Evolutionary conservation across 2,329 filamentous ascomycete genomes (phyloP), one percentile per base, ranked within the genome.

Genomic region (Penicillium expansum): DNA sequence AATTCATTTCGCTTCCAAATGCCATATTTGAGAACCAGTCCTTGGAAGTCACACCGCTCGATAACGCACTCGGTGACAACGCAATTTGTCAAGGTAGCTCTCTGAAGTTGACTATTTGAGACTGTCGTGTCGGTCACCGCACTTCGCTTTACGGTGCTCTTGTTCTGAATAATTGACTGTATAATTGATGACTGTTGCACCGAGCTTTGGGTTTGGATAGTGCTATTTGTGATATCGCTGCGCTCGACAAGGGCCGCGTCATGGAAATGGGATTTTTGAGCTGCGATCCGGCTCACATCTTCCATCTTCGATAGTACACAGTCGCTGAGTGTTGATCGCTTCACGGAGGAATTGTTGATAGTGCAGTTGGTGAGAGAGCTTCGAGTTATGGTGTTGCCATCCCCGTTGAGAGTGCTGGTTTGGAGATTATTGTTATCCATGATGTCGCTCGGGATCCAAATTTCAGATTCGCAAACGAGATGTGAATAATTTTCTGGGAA

Each of bases 1-100:
- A 71, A 56, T 30, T 50, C 48, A 3, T 66, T 67, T 47, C 57
- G 59, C 53, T 60, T 66, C 69, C 68, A 71, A 24, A 69, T 56
- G 7, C 65, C 66, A 56, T 66, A 58, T 45, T 62, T 60, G 14
- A 69, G 42, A 32, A 65, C 50, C 62, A 69, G 62, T 7, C 63
- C 67, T 22, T 39, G 60, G 11, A 70, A 67, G 5, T 62, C 55
- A 9, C 59, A 60, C 22, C 56, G 53, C 1, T 57, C 50, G 38
- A 71, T 55, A 9, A 62, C 38, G 54, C 66, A 70, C 8, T 67
- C 56, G 0, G 51, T 48, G 6, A 68, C 60, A 24, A 68, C 59
- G n/a, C 68, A 70, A 7, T 70, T 51, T 5, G 20, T 37, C 38
- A 70, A 29, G 1, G 8, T 35, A 4, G 58, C 30, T 49, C 45